Conservation (phyloP, 2,329 filamentous ascomycete genomes). For the Xylariales sp. region DNA sequence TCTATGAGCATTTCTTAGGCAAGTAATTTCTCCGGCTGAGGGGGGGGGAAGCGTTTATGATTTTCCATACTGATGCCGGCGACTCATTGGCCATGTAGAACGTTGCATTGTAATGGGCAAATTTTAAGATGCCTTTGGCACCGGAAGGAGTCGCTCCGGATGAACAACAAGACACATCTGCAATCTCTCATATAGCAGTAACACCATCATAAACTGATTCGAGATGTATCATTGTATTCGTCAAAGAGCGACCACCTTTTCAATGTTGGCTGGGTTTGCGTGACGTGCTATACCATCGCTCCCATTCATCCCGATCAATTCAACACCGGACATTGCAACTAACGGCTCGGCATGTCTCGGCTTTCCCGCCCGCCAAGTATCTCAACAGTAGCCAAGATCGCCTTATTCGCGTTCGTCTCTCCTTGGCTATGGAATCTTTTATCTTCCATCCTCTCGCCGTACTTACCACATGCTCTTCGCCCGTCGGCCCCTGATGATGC, state of each 20-base stretch:
- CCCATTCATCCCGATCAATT: slow-evolving; percentile 4
- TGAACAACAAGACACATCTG: slow-evolving; percentile 29
- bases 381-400: slow-evolving; percentile 33
- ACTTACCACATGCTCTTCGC: slow-evolving; percentile 31
- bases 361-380: slow-evolving; percentile 36
- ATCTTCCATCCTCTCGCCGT: slow-evolving; percentile 29
- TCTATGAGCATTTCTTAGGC: neutral
- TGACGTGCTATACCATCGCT: slow-evolving; percentile 9
- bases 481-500: slow-evolving; percentile 13
- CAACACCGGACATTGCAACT: neutral
- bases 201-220: slow-evolving; percentile 11
- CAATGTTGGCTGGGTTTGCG: slow-evolving; percentile 16
- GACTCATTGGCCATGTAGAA: slow-evolving; percentile 5
- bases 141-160: slow-evolving; percentile 37
- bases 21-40: neutral
- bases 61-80: neutral
- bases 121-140: slow-evolving; percentile 10
- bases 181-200: slow-evolving; percentile 2
- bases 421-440: slow-evolving; percentile 33
- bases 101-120: slow-evolving; percentile 15
- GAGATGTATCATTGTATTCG: slow-evolving; percentile 2
- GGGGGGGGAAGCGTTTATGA: neutral
- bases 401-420: slow-evolving; percentile 36
- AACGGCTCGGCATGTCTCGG: slow-evolving; percentile 28
- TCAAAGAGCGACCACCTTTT: slow-evolving; percentile 13